phyloP scores from a whole-genome alignment of 2,329 filamentous ascomycete species.

The Phoma sp. region DNA sequence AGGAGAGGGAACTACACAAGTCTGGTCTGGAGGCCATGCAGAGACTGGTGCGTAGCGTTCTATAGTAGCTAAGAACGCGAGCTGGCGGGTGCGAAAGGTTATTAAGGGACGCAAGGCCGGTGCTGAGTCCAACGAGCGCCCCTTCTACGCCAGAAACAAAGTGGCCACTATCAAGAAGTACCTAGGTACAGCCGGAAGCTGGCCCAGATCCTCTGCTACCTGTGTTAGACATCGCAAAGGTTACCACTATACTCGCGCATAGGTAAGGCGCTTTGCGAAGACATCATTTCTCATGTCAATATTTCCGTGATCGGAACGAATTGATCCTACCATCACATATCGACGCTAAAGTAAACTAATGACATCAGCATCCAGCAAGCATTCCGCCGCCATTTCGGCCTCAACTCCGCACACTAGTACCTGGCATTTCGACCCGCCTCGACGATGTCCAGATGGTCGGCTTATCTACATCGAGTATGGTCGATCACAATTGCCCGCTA shows the following conservation, averaged over 20 bases:
- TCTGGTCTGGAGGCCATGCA: no score
- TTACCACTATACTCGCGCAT: no score
- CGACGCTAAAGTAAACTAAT: conserved; percentile 13
- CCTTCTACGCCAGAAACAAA: no score
- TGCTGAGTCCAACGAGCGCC: no score
- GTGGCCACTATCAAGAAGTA: no score
- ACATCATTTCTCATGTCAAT: neutral
- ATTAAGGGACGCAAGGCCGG: no score
- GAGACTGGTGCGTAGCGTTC: no score
- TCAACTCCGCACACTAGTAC: conserved; percentile 15
- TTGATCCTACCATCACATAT: conserved; percentile 5
- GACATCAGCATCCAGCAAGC: conserved; percentile 5
- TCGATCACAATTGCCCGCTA: neutral
- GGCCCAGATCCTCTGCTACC: no score
- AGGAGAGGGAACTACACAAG: no score
- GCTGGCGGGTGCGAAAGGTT: no score
- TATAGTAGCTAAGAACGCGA: no score
- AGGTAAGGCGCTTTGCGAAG: neutral
- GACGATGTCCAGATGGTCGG: conserved; percentile 3
- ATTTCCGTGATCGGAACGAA: conserved; percentile 4
- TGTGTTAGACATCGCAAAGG: neutral
- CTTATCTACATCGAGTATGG: conserved; percentile 1
- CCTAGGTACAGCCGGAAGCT: no score
- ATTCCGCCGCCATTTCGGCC: conserved; percentile 2
- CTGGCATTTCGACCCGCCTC: conserved; percentile 11